Base-by-base conservation (phyloP, 2,329 filamentous ascomycete genomes). In the Fusarium tjaetaba region DNA sequence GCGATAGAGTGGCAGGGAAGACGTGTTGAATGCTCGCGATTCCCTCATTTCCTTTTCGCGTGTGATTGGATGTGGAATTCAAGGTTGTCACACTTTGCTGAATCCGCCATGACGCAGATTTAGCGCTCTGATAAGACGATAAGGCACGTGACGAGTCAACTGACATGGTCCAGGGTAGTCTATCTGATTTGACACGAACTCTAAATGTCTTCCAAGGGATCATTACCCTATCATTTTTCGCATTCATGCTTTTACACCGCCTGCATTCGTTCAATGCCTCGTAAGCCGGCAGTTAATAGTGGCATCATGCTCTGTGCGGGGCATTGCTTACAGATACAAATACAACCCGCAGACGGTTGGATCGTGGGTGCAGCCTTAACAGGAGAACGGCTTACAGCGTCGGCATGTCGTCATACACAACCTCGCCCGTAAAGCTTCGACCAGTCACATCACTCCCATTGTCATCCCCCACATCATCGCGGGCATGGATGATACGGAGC, bases 401-500 rank as follows among this genome's bases (percentile, higher is more conserved):
- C 48, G 43, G 28, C 62, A 74, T 76, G 75, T 73, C 75, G 75
- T 77, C 75, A 77, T 77, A 61, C 62, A 65, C 51, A 38, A 42
- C 20, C 24, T 61, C 18, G 14, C 34, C 32, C 49, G 20, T n/a
- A 49, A 32, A 71, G 69, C 69, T 75, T 38, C 48, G 38, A 66
- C 75, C 75, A 77, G 68, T 77, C 28, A 77, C n/a, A 63, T 68
- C 62, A 7, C 26, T 61, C 28, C 51, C 26, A 74, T 77, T 77
- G 75, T 77, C 75, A 77, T 77, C 75, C 73, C 71, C 75, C 75
- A 77, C 74, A 72, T 70, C 71, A 74, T 75, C 68, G 55, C 24
- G 42, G 61, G 52, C 68, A 74, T 76, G 66, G 57, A 71, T 76
- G 62, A 55, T 64, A 65, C 62, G 61, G 64, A 61, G 68, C 71